Percentiles rank a stretch among this genome's conserved stretches.
Evolutionary conservation across 2,329 filamentous ascomycete genomes (phyloP).

Genomic region (Knufia fluminis): DNA sequence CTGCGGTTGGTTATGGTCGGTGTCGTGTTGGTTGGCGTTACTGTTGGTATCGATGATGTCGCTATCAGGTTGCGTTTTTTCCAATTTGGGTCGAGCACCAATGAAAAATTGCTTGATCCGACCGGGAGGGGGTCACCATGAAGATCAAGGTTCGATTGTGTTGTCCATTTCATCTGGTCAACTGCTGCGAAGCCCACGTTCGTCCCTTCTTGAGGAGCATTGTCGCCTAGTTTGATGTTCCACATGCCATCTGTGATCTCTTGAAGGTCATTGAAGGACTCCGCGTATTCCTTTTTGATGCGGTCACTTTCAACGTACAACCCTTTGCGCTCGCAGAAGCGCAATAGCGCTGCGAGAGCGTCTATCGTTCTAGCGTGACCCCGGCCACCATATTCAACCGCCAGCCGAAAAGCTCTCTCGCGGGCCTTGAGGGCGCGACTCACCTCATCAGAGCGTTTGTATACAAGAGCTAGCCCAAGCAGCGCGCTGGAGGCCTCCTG

Average conservation of each 20-base stretch:
- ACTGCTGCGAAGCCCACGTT: background rate
- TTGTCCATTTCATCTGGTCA: background rate
- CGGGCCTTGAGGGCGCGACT: background rate
- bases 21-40: no score
- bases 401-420: background rate
- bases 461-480: no score
- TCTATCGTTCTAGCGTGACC: background rate
- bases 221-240: background rate
- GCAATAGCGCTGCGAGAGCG: background rate
- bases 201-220: background rate
- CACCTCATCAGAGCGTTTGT: background rate
- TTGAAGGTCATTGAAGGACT: background rate
- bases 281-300: background rate
- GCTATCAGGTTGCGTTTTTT: no score
- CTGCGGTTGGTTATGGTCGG: no score
- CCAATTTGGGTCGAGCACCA: no score
- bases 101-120: no score
- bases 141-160: no score
- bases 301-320: background rate
- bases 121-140: no score
- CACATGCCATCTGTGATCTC: background rate
- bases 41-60: no score
- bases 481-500: no score
- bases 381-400: background rate
- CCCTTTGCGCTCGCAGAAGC: background rate